Percentiles rank a stretch among this genome's conserved stretches.
Conservation (phyloP, 306 rosid genomes). For the Sophora flavescens region DNA sequence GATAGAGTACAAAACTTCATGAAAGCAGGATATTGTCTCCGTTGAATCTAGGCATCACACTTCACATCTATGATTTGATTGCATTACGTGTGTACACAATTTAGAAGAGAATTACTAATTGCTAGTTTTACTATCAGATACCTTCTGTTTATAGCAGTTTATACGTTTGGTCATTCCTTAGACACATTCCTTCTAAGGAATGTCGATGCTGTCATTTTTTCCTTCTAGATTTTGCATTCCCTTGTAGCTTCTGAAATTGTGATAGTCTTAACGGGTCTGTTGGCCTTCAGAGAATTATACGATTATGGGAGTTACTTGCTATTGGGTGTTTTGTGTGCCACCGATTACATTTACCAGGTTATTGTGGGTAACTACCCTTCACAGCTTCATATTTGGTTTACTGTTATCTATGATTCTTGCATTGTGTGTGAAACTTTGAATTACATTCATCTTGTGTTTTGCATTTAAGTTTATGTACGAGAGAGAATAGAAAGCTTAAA, state of each 20-base stretch:
- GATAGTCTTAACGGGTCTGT: slow-evolving; percentile 25
- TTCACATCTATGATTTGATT: slow-evolving; percentile 24
- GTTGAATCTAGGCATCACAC: slow-evolving; percentile 24
- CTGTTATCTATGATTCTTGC: neutral
- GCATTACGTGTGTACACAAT: neutral
- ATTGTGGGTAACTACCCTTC: neutral
- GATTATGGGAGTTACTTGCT: slow-evolving; percentile 16
- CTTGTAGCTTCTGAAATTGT: slow-evolving; percentile 3
- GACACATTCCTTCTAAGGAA: slow-evolving; percentile 26
- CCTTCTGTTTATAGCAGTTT: neutral
- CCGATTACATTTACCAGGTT: neutral
- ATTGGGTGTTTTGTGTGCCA: slow-evolving; percentile 7
- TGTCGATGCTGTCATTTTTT: slow-evolving; percentile 10
- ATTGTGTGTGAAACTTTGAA: neutral
- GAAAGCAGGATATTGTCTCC: slow-evolving; percentile 14
- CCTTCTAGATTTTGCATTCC: slow-evolving; percentile 14
- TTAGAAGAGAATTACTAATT: slow-evolving; percentile 14
- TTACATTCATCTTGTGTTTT: slow-evolving; percentile 8
- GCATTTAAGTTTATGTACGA: slow-evolving; percentile 16
- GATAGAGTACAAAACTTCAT: neutral
- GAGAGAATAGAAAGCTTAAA: slow-evolving; percentile 11
- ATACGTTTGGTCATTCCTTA: neutral
- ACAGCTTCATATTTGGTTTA: neutral
- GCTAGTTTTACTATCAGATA: slow-evolving; percentile 21
- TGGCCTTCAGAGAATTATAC: slow-evolving; percentile 24